phyloP scores from a whole-genome alignment of 768 basidiomycete species.

The Guyanaporus albipodus region DNA sequence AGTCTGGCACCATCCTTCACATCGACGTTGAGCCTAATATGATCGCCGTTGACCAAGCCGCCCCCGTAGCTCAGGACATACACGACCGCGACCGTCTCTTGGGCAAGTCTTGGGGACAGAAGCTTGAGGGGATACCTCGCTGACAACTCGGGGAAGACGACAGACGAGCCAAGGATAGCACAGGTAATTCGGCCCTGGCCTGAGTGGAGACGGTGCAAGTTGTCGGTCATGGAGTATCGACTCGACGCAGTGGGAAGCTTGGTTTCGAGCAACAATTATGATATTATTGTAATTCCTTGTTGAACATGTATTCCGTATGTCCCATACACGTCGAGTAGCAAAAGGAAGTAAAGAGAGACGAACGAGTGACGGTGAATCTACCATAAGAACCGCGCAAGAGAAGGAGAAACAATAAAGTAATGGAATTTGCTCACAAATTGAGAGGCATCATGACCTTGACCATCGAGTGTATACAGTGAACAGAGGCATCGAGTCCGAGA shows the following conservation, averaged over 20 bases:
- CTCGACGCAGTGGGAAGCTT: too few species aligned
- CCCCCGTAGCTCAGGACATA: constrained; percentile 90
- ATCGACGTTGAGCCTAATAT: constrained; percentile 56
- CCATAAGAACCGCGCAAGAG: constrained; percentile 28
- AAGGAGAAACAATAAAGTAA: constrained; percentile 27
- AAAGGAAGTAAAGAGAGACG: constrained; percentile 9
- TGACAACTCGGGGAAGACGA: constrained; percentile 68
- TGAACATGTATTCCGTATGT: constrained; percentile 34
- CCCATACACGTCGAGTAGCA: constrained; percentile 36
- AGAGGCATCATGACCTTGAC: constrained; percentile 21
- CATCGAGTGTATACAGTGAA: constrained; percentile 22
- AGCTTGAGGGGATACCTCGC: constrained; percentile 88
- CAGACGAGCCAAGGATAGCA: constrained; percentile 47
- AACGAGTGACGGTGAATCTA: constrained; percentile 24
- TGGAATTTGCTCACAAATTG: constrained; percentile 26
- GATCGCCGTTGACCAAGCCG: constrained; percentile 85
- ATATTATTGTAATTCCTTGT: constrained; percentile 23
- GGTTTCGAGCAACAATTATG: constrained; percentile 8
- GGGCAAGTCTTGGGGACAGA: constrained; percentile 60
- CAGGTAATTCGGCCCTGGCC: constrained; percentile 62
- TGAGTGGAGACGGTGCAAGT: constrained; percentile 12
- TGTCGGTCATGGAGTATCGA: too few species aligned
- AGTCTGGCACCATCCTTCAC: constrained; percentile 57
- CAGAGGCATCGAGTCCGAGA: constrained; percentile 18
- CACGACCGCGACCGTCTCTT: constrained; percentile 54